Evolutionary conservation across 108 stramenopile species (phyloP).

Genomic region (Conticribra weissflogii): DNA sequence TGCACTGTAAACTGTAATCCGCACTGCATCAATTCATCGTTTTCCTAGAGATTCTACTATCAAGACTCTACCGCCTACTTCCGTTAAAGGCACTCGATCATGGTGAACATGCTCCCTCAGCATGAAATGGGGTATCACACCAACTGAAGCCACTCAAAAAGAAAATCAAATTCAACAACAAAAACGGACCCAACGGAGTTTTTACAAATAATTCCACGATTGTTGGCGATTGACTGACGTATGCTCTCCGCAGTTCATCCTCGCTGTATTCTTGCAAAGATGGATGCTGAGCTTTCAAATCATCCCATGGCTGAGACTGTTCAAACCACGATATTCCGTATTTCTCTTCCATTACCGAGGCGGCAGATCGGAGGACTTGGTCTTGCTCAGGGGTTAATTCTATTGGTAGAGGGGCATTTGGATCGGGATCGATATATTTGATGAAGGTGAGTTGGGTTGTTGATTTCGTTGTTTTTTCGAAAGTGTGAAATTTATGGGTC

Average conservation of each 20-base stretch:
- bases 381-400: not conserved
- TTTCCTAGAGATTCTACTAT: too few relatives aligned
- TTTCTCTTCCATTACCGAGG: not conserved
- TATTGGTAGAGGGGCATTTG: not conserved
- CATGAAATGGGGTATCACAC: constrained; percentile 28
- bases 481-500: not conserved
- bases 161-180: constrained; percentile 10
- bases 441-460: not conserved
- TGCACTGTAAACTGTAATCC: too few relatives aligned
- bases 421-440: constrained; percentile 2
- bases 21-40: too few relatives aligned
- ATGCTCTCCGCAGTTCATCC: constrained; percentile 12
- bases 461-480: not conserved
- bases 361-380: not conserved
- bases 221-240: constrained; percentile 8
- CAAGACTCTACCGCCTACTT: not conserved
- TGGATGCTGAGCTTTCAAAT: constrained; percentile 5
- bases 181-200: constrained; percentile 19
- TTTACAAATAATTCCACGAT: constrained; percentile 18
- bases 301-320: constrained; percentile 10
- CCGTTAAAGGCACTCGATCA: not conserved
- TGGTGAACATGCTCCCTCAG: constrained; percentile 5
- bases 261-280: not conserved
- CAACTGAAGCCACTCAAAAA: constrained; percentile 18
- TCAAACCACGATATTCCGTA: constrained; percentile 24